These are phyloP conservation scores for Ophiosphaerella korrae DNA, from an alignment of 2,329 filamentous ascomycete species.

Conservation along the genomic window DNA sequence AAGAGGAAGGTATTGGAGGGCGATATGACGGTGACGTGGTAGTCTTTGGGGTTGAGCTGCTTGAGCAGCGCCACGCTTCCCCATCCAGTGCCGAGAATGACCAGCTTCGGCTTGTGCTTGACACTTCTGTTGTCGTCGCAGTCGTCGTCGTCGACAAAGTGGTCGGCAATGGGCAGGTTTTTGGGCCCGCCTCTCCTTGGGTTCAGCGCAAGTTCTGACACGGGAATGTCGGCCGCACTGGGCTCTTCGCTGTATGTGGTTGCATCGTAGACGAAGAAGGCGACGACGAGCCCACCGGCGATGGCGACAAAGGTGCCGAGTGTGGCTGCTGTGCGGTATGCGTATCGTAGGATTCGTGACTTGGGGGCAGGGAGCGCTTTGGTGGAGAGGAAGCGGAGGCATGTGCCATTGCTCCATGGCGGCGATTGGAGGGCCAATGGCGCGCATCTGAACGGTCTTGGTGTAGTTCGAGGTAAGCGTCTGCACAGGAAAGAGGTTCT, in stretches of 20 bases:
- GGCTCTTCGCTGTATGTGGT: slow-evolving; percentile 81
- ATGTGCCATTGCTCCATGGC: slow-evolving; percentile 25
- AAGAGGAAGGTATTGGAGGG: slow-evolving; percentile 97
- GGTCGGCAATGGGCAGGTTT: slow-evolving; percentile 89
- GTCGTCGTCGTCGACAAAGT: slow-evolving; percentile 88
- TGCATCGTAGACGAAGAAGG: slow-evolving; percentile 93
- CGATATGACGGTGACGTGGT: slow-evolving; percentile 93
- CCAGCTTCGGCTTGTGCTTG: slow-evolving; percentile 89
- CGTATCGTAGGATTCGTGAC: slow-evolving; percentile 55
- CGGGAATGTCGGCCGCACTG: slow-evolving; percentile 72
- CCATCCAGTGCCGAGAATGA: slow-evolving; percentile 94
- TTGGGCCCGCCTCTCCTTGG: slow-evolving; percentile 88
- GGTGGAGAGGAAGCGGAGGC: slow-evolving; percentile 25
- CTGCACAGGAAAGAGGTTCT: slow-evolving; percentile 20
- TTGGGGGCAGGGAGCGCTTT: slow-evolving; percentile 37
- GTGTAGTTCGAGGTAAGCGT: slow-evolving; percentile 14
- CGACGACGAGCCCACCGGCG: slow-evolving; percentile 70
- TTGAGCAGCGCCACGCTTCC: slow-evolving; percentile 91
- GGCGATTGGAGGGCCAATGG: slow-evolving; percentile 24
- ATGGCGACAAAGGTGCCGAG: slow-evolving; percentile 78
- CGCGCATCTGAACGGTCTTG: slow-evolving; percentile 24
- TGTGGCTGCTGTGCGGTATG: slow-evolving; percentile 72
- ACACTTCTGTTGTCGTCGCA: slow-evolving; percentile 68
- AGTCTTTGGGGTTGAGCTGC: slow-evolving; percentile 85
- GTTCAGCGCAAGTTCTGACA: slow-evolving; percentile 82